Base-by-base conservation (phyloP, 768 basidiomycete genomes). In the Boletus vermiculosoides region DNA sequence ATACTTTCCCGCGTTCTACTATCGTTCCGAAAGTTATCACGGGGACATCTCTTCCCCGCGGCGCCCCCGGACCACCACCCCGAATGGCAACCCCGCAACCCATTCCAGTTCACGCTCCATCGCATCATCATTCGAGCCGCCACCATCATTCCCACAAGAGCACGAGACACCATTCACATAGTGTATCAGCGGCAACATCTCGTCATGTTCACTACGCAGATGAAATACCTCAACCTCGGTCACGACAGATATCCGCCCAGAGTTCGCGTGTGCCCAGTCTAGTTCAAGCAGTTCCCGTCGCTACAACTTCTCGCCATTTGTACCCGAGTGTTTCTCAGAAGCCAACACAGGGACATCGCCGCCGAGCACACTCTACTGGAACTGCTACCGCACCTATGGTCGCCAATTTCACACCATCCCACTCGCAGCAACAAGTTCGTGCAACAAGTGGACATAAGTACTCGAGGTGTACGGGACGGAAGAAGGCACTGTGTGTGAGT, bases 401-500 rank as follows among this genome's bases (percentile, higher is more conserved):
- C 3, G 3, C 41, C 41, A 58, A 56, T 44, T 47, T 54, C 28
- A 15, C 40, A 37, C 60, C 55, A 18, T 49, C 60, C 15, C 54
- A 44, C 8, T 37, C 52, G 11, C 61, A 51, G 12, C 56, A 56
- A 28, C 60, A 30, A 7, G 33, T 45, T 2, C 55, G 50, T 41
- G 45, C 39, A 36, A 36, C 5, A 12, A 41, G 33, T 16, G 66
- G 61, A 3, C 68, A 71, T 66, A 68, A 79, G 61, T 80, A 80
- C 56, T 80, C 79, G 10, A 77, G 74, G 49, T 84, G 82, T 66
- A 78, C 71, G 2, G 82, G 82, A 3, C 70, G 71, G 52, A 74
- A 80, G 60, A 84, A 84, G 68, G 83, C 83, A 1, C 61, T 84
- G 0, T 76, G 76, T 56, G 71, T 72, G 58, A 73, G 71, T 66